These are phyloP conservation scores for Boletus rubropictus DNA, from an alignment of 768 basidiomycete species.

Conservation along the genomic window DNA sequence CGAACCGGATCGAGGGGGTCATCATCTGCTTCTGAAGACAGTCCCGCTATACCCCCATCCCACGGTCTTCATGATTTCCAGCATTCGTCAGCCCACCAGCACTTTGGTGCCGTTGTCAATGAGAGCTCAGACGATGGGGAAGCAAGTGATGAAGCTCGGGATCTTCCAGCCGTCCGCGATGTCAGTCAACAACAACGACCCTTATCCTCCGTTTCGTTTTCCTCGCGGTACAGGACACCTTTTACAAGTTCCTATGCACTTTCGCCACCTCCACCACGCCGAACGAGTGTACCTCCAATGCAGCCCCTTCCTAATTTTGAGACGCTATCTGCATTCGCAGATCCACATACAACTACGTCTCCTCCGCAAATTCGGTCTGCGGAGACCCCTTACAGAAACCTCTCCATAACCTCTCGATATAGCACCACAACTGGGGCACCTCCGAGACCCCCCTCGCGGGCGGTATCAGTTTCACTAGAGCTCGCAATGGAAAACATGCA, in stretches of 20 bases:
- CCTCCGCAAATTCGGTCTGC: conserved; percentile 35
- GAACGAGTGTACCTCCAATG: conserved; percentile 45
- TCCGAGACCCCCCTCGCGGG: conserved; percentile 41
- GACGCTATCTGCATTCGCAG: conserved; percentile 69
- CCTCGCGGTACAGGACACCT: conserved; percentile 78
- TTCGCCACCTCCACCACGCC: conserved; percentile 47
- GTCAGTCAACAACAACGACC: conserved; percentile 46
- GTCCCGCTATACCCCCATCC: conserved; percentile 19
- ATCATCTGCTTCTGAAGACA: conserved; percentile 48
- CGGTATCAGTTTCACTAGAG: conserved; percentile 42
- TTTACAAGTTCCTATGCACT: conserved; percentile 55
- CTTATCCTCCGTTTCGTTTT: conserved; percentile 57
- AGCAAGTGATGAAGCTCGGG: conserved; percentile 43
- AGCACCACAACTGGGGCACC: conserved; percentile 31
- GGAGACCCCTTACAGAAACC: conserved; percentile 33
- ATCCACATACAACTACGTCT: conserved; percentile 35
- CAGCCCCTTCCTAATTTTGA: conserved; percentile 71
- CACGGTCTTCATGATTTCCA: conserved; percentile 13
- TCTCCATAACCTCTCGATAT: conserved; percentile 31
- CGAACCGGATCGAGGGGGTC: conserved; percentile 47
- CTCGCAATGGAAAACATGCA: conserved; percentile 76
- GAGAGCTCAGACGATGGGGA: conserved; percentile 44
- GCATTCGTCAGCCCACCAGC: conserved; percentile 8
- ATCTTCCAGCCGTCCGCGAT: conserved; percentile 38
- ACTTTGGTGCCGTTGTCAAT: conserved; percentile 20